Conservation (phyloP, 2,329 filamentous ascomycete genomes). For the Cadophora gregata region DNA sequence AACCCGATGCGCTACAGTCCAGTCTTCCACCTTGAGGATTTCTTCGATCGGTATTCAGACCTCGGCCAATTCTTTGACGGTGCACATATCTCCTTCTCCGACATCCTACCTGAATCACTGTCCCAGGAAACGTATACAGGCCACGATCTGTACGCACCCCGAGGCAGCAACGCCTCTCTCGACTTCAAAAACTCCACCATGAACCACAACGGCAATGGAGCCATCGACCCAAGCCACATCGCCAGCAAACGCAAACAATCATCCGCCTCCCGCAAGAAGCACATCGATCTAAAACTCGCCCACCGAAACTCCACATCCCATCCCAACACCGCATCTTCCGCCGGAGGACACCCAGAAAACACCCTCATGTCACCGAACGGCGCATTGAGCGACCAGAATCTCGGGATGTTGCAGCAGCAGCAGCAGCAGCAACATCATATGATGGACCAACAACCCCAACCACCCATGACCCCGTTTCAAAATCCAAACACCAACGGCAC, state of each 20-base stretch:
- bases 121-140: conserved; percentile 60
- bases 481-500: neutral
- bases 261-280: conserved; percentile 47
- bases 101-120: conserved; percentile 64
- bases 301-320: conserved; percentile 38
- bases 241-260: conserved; percentile 30
- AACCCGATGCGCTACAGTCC: conserved; percentile 77
- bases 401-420: conserved; percentile 22
- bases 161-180: conserved; percentile 42
- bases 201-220: neutral
- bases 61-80: conserved; percentile 70
- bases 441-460: conserved; percentile 12
- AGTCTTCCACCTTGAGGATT: conserved; percentile 85
- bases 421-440: conserved; percentile 20
- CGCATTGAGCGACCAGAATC: conserved; percentile 25
- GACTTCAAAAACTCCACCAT: conserved; percentile 5
- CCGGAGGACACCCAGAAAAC: conserved; percentile 32
- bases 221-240: conserved; percentile 8
- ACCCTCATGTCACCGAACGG: conserved; percentile 41
- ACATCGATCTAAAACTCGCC: conserved; percentile 42
- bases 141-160: conserved; percentile 54
- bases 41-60: conserved; percentile 79
- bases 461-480: conserved; percentile 27
- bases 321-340: conserved; percentile 17
- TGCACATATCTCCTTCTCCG: conserved; percentile 73